Evolutionary conservation across 306 rosid species (phyloP).

Genomic region (Astragalus glycyphyllos): DNA sequence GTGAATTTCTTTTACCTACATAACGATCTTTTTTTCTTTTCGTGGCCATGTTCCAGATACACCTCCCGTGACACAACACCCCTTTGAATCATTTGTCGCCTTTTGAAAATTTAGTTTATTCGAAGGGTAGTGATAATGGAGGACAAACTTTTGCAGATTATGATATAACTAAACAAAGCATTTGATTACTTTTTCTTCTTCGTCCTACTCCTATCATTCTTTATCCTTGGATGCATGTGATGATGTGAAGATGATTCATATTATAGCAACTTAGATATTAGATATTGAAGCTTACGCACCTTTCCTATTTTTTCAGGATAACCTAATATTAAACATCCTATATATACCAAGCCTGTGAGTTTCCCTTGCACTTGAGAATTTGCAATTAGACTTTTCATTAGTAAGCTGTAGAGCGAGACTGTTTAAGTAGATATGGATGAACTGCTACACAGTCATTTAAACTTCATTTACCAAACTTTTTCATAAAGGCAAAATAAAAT

Average conservation of each 20-base stretch:
- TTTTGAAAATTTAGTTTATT: slow-evolving; percentile 42
- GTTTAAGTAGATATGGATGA: too few relatives aligned
- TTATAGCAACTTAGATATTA: slow-evolving; percentile 21
- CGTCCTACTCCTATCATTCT: slow-evolving; percentile 33
- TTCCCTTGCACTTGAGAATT: neutral
- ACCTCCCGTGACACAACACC: slow-evolving; percentile 45
- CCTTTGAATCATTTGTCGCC: slow-evolving; percentile 39
- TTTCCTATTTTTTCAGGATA: neutral
- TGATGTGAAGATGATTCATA: neutral
- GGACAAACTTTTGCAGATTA: slow-evolving; percentile 52
- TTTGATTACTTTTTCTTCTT: slow-evolving; percentile 39
- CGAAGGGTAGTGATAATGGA: slow-evolving; percentile 42
- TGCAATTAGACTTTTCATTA: neutral
- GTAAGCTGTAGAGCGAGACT: too few relatives aligned
- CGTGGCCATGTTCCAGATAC: slow-evolving; percentile 1
- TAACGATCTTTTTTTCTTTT: neutral
- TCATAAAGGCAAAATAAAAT: too few relatives aligned
- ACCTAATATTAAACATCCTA: neutral
- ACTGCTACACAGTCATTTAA: too few relatives aligned
- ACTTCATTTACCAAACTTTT: too few relatives aligned
- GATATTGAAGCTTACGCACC: neutral
- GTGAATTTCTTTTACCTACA: neutral
- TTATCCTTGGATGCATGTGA: slow-evolving; percentile 35
- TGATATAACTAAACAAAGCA: slow-evolving; percentile 40
- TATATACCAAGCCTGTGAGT: slow-evolving; percentile 1